Evolutionary conservation across 2,329 filamentous ascomycete species (phyloP).

Genomic region (Trichoderma sp.): DNA sequence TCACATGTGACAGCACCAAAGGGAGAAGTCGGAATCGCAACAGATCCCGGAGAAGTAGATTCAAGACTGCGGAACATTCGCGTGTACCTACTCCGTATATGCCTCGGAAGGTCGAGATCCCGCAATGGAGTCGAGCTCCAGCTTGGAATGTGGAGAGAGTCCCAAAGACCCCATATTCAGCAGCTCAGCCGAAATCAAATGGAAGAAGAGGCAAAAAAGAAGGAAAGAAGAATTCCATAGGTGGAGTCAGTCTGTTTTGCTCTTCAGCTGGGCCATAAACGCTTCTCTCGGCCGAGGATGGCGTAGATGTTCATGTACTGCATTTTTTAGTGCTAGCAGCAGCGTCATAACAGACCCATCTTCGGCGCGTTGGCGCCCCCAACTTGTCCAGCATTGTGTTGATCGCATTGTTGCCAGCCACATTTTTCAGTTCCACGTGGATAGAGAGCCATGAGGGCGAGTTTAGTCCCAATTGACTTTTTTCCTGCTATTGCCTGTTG

Average conservation of each 20-base stretch:
- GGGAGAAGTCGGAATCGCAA: not conserved
- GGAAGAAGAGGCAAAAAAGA: not conserved
- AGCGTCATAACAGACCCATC: not conserved
- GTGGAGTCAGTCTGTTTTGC: constrained; percentile 13
- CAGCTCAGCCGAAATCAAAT: constrained; percentile 1
- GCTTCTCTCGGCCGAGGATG: constrained; percentile 14
- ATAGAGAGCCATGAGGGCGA: not conserved
- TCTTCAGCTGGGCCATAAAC: not conserved
- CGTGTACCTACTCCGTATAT: not conserved
- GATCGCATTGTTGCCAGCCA: not conserved
- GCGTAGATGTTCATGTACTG: constrained; percentile 3
- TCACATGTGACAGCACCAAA: not conserved
- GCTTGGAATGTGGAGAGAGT: not conserved
- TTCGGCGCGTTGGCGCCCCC: not conserved
- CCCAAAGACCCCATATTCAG: not conserved
- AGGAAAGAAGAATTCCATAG: not conserved
- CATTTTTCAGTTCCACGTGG: not conserved
- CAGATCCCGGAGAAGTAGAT: not conserved
- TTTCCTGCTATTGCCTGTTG: not conserved
- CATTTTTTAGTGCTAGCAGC: not conserved
- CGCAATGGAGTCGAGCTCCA: not conserved
- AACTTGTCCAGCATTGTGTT: not conserved
- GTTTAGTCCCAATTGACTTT: not conserved
- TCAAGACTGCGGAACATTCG: not conserved
- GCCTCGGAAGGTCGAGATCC: constrained; percentile 5